Conservation (phyloP, 768 basidiomycete genomes). For the Kwoniella bestiolae region DNA sequence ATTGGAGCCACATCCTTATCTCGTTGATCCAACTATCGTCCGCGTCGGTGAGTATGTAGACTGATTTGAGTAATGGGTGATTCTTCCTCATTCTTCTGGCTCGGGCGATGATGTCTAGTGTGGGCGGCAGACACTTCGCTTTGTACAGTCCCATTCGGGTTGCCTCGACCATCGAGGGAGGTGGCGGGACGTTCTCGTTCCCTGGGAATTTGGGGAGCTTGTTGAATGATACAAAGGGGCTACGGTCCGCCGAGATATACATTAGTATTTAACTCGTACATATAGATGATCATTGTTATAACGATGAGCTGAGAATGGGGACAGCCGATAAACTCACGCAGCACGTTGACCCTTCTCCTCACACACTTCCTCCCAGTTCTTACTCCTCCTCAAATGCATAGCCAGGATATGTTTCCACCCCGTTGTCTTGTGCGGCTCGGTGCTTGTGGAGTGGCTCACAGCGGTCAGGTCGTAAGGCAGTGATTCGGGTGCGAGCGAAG, state of each 20-base stretch:
- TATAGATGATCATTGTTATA: no score
- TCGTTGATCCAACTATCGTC: conserved; percentile 47
- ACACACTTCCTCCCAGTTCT: conserved; percentile 43
- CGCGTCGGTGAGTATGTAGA: conserved; percentile 54
- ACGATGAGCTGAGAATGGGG: background rate
- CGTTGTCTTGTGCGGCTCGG: conserved; percentile 19
- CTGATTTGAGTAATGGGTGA: conserved; percentile 49
- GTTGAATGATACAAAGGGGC: conserved; percentile 55
- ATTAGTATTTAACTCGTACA: no score
- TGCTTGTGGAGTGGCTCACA: conserved; percentile 18
- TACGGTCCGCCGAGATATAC: conserved; percentile 16
- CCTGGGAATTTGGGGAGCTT: conserved; percentile 51
- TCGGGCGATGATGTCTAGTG: conserved; percentile 54
- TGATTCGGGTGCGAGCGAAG: conserved; percentile 38
- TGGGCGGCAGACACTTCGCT: conserved; percentile 53
- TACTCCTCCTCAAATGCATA: conserved; percentile 47
- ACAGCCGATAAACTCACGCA: conserved; percentile 40
- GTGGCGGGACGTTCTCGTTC: conserved; percentile 56
- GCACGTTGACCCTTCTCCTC: conserved; percentile 37
- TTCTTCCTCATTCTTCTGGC: conserved; percentile 54
- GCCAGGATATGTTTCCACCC: conserved; percentile 53
- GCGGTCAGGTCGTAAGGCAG: conserved; percentile 36
- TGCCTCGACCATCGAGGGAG: conserved; percentile 44
- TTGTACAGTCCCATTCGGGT: conserved; percentile 50
- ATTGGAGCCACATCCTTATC: conserved; percentile 48